Conservation (phyloP, 2,329 filamentous ascomycete genomes). For the Corynespora cassiicola region DNA sequence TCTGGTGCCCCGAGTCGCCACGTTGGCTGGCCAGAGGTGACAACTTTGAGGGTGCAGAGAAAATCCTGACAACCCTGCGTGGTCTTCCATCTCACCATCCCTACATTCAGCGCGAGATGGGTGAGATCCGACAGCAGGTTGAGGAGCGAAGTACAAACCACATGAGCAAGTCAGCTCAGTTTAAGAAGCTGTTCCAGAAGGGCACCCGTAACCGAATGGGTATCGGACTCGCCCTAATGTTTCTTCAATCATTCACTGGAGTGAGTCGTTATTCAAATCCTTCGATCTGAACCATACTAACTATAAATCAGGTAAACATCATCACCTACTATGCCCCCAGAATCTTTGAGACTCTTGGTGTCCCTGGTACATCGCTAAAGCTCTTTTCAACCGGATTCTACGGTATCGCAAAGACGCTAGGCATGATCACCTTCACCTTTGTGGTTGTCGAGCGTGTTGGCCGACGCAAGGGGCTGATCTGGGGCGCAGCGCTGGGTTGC, state of each 20-base stretch:
- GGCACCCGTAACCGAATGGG: slow-evolving; percentile 48
- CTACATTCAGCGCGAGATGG: slow-evolving; percentile 58
- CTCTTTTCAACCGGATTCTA: slow-evolving; percentile 61
- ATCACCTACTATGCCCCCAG: slow-evolving; percentile 46
- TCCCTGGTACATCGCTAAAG: slow-evolving; percentile 48
- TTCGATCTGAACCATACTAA: slow-evolving; percentile 8
- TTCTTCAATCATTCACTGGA: slow-evolving; percentile 44
- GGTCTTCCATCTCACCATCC: slow-evolving; percentile 50
- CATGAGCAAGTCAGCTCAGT: slow-evolving; percentile 34
- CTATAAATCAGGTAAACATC: slow-evolving; percentile 31
- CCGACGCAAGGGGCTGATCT: slow-evolving; percentile 51
- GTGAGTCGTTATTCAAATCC: slow-evolving; percentile 16
- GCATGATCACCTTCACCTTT: slow-evolving; percentile 49
- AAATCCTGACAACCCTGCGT: slow-evolving; percentile 52
- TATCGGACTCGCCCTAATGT: slow-evolving; percentile 47
- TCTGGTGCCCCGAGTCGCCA: slow-evolving; percentile 46
- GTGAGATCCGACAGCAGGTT: slow-evolving; percentile 52
- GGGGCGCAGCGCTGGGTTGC: slow-evolving; percentile 57
- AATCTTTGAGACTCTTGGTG: slow-evolving; percentile 53
- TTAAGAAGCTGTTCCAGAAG: slow-evolving; percentile 47
- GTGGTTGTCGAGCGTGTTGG: slow-evolving; percentile 49
- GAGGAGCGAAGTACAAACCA: slow-evolving; percentile 37
- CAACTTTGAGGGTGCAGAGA: slow-evolving; percentile 48
- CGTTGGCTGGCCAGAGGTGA: slow-evolving; percentile 38
- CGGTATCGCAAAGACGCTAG: slow-evolving; percentile 49